phyloP scores from a whole-genome alignment of 495 filamentous ascomycete species.

The Mycothermus thermophilus region DNA sequence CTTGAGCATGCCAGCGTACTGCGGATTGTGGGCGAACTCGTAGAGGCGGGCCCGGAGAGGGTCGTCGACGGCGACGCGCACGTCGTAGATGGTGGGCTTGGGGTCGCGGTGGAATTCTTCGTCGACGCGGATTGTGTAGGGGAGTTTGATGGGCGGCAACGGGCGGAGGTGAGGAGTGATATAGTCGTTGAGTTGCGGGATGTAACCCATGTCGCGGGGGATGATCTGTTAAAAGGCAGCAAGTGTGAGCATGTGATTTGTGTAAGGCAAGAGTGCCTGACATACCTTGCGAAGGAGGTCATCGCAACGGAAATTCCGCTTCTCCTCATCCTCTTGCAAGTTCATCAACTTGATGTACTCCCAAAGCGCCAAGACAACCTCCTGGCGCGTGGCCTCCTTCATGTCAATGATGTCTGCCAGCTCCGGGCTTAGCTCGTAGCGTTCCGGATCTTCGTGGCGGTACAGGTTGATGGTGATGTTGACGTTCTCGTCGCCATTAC shows the following conservation, averaged over 20 bases:
- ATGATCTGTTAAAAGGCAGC: constrained; percentile 48
- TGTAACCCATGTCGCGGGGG: constrained; percentile 60
- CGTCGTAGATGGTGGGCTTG: constrained; percentile 70
- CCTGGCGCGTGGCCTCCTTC: constrained; percentile 70
- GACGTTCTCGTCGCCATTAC: constrained; percentile 79
- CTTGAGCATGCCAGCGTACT: constrained; percentile 49
- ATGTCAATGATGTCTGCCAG: constrained; percentile 79
- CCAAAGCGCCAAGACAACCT: constrained; percentile 81
- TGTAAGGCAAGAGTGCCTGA: background rate
- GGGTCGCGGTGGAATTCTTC: constrained; percentile 57
- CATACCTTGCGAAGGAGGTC: constrained; percentile 59
- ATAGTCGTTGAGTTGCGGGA: constrained; percentile 73
- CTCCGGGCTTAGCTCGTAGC: constrained; percentile 58
- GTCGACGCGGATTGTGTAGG: constrained; percentile 91
- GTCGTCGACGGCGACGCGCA: constrained; percentile 74
- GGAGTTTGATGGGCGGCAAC: constrained; percentile 68
- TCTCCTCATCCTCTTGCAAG: constrained; percentile 86
- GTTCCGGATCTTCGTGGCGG: constrained; percentile 73
- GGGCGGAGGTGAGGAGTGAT: constrained; percentile 61
- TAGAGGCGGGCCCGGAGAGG: constrained; percentile 56
- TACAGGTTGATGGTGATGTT: constrained; percentile 83
- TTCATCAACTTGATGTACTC: constrained; percentile 82
- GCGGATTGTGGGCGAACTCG: constrained; percentile 41
- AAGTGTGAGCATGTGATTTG: constrained; percentile 1
- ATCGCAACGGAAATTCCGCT: constrained; percentile 81